A percentile compares a stretch with the other conserved stretches of the same genome.
These are phyloP conservation scores for Aspergillus kassunensis DNA, from an alignment of 495 filamentous ascomycete species.

Conservation along the genomic window DNA sequence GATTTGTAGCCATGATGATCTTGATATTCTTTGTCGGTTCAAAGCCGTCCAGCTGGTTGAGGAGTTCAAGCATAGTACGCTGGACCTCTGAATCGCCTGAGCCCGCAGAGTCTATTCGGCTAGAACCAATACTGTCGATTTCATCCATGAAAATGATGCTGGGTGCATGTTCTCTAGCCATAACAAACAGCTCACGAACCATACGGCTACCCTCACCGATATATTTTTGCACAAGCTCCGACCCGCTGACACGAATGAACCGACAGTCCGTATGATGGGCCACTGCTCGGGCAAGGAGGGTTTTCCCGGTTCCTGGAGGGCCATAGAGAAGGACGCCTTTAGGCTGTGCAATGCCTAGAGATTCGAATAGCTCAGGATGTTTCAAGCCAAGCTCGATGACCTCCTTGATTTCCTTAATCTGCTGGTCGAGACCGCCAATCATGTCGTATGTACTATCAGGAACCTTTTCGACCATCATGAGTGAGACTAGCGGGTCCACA, in stretches of 20 bases:
- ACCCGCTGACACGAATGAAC: slow-evolving; percentile 96
- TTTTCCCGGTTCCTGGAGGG: slow-evolving; percentile 96
- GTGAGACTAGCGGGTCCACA: slow-evolving; percentile 96
- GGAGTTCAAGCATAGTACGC: slow-evolving; percentile 96
- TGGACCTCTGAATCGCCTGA: slow-evolving; percentile 99
- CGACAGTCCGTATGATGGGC: slow-evolving; percentile 98
- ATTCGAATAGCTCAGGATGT: slow-evolving; percentile 98
- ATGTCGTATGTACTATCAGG: slow-evolving; percentile 99
- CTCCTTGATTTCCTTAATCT: slow-evolving; percentile 99
- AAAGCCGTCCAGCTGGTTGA: slow-evolving; percentile 98
- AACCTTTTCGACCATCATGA: slow-evolving; percentile 99
- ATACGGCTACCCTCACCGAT: slow-evolving; percentile 97
- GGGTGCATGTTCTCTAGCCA: slow-evolving; percentile 98
- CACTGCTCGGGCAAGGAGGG: slow-evolving; percentile 88
- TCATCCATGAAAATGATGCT: slow-evolving; percentile 99
- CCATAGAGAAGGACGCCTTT: slow-evolving; percentile 98
- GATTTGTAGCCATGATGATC: slow-evolving; percentile 99
- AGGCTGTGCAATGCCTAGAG: slow-evolving; percentile 94
- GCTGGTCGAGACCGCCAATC: slow-evolving; percentile 98
- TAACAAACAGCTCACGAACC: slow-evolving; percentile 98
- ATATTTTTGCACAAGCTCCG: slow-evolving; percentile 97
- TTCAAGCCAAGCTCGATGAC: slow-evolving; percentile 98
- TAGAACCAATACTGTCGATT: slow-evolving; percentile 97
- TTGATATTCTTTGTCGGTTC: slow-evolving; percentile 99
- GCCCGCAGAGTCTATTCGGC: slow-evolving; percentile 89